phyloP scores from a whole-genome alignment of 1,284 basidiomycete genomes.

The Ceratobasidium sp. region DNA sequence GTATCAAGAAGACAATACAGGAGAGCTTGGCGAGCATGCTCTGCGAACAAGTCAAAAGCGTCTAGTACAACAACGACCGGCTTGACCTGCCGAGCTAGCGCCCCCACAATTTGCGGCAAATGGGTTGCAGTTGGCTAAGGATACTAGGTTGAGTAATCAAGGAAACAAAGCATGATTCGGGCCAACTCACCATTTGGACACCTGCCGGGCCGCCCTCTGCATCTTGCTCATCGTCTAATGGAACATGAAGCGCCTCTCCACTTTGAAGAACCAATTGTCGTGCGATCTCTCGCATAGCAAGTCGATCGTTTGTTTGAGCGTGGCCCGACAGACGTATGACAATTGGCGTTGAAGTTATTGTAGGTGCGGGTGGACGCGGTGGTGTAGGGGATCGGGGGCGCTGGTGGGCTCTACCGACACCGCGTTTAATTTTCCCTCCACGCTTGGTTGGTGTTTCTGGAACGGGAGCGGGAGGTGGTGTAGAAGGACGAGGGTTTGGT shows the following conservation, averaged over 20 bases:
- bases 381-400: constrained; percentile 53
- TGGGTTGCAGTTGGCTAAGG: constrained; percentile 75
- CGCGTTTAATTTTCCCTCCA: constrained; percentile 14
- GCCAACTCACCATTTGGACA: constrained; percentile 35
- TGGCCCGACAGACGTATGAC: constrained; percentile 88
- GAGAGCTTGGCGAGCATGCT: constrained; percentile 88
- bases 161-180: background rate
- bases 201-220: constrained; percentile 53
- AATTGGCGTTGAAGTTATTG: constrained; percentile 61
- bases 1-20: constrained; percentile 92
- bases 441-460: constrained; percentile 29
- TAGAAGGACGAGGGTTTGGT: constrained; percentile 19
- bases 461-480: constrained; percentile 10
- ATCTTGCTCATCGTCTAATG: constrained; percentile 57
- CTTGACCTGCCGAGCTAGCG: constrained; percentile 80
- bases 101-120: constrained; percentile 82
- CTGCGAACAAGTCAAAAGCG: constrained; percentile 91
- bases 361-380: constrained; percentile 53
- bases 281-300: constrained; percentile 94
- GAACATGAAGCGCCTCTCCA: constrained; percentile 59
- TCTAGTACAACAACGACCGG: constrained; percentile 89
- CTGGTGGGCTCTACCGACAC: constrained; percentile 4
- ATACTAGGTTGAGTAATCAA: background rate
- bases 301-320: constrained; percentile 84
- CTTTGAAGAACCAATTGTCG: constrained; percentile 81